phyloP scores from a whole-genome alignment of 169 alveolate genomes.

The Miamiensis avidus region DNA sequence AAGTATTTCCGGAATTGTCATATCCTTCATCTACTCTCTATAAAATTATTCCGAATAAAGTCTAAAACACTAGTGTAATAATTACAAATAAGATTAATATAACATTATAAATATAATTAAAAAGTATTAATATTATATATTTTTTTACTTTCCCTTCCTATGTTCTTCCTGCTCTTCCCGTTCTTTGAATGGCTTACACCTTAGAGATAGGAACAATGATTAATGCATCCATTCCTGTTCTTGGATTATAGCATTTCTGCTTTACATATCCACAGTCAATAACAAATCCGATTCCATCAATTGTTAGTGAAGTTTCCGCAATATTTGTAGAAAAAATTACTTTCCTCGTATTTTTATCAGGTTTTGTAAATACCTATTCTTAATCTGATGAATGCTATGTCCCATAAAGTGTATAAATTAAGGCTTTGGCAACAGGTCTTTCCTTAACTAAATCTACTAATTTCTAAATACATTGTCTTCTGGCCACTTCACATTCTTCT shows the following conservation, averaged over 20 bases:
- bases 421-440: slow-evolving; percentile 69
- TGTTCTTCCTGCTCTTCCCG: slow-evolving; percentile 88
- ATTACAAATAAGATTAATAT: too few species aligned
- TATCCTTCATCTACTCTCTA: slow-evolving; percentile 69
- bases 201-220: slow-evolving; percentile 73
- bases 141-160: slow-evolving; percentile 63
- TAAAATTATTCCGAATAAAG: slow-evolving; percentile 69
- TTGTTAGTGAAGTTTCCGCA: slow-evolving; percentile 88
- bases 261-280: slow-evolving; percentile 86
- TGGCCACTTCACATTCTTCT: slow-evolving; percentile 86
- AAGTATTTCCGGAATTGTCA: slow-evolving; percentile 78
- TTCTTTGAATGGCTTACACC: slow-evolving; percentile 78
- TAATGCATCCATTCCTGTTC: slow-evolving; percentile 81
- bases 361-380: slow-evolving; percentile 67
- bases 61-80: slow-evolving; percentile 54
- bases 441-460: slow-evolving; percentile 62
- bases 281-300: slow-evolving; percentile 84
- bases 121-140: too few species aligned
- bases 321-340: slow-evolving; percentile 86
- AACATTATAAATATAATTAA: too few species aligned
- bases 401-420: slow-evolving; percentile 76
- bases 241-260: slow-evolving; percentile 73
- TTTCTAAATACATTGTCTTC: slow-evolving; percentile 64
- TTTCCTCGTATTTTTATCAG: slow-evolving; percentile 75
- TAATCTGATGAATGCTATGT: slow-evolving; percentile 76